Evolutionary conservation across 345 rosid genomes (phyloP), one percentile per base, ranked within the genome.

Genomic region (Abelmoschus esculentus): DNA sequence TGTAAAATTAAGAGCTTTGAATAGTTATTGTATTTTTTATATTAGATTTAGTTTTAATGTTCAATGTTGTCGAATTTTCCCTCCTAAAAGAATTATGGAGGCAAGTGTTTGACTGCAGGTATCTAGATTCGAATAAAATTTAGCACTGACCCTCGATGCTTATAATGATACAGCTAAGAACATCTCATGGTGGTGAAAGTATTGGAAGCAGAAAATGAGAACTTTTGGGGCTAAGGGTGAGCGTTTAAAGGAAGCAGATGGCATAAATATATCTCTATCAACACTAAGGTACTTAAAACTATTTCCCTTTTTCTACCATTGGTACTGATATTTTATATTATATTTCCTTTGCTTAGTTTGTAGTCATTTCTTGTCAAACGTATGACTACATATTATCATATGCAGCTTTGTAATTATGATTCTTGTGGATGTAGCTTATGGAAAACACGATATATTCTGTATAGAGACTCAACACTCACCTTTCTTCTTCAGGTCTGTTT

Each of bases 151-250:
- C 14, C 8, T 50, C 61, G 17, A 9, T 74, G 15, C 71, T 65
- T 66, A 22, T 70, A 29, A 29, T 77, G 8, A 71, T n/a, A n/a
- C 70, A 28, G 42, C 77, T 75, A 40, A 79, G 62, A 68, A 71
- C 67, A 70, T 73, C 52, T 57, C 6, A 71, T 79, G 70, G 56
- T 67, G 71, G 69, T 82, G 76, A 84, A 93, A 97, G 67, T 67
- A 75, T 73, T 74, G 78, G 96, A 93, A 84, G 98, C 89, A 60
- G 75, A 80, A 28, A 82, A 86, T 76, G 85, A 91, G 66, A 77
- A 85, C 77, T 64, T 86, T 95, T 34, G 38, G 38, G 38, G 38
- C 38, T 34, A 7, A 5, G 38, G 7, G 38, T 34, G 38, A 34
- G 7, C 38, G 7, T 34, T 34, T 34, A 34, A 34, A 34, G 1